phyloP scores from a whole-genome alignment of 192 early-diverging fungal species.

The Geosiphon pyriformis region DNA sequence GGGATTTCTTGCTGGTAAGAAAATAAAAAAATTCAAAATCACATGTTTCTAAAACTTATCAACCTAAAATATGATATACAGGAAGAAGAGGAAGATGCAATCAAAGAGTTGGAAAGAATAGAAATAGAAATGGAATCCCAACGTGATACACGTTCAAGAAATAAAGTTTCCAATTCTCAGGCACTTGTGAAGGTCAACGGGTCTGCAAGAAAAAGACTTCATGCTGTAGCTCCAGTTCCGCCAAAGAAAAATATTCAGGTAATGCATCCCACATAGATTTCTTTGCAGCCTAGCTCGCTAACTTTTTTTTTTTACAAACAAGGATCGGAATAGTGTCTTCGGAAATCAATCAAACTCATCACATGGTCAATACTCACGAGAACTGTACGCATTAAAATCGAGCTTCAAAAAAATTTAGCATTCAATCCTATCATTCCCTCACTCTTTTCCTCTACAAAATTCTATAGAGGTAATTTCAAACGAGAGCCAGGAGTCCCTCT shows the following conservation, averaged over 20 bases:
- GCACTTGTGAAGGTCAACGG: background rate
- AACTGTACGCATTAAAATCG: background rate
- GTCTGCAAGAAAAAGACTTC: background rate
- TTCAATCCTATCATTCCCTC: too few species aligned
- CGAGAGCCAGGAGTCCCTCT: conserved; percentile 28
- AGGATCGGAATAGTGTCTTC: conserved; percentile 8
- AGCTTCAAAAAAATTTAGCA: background rate
- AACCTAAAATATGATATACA: background rate
- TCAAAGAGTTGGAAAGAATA: background rate
- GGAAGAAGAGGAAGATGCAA: background rate
- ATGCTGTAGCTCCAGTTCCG: background rate
- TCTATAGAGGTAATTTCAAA: background rate
- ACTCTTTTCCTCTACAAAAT: background rate
- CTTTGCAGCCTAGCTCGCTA: background rate
- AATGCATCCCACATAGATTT: background rate
- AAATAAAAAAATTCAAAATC: background rate
- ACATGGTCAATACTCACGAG: background rate
- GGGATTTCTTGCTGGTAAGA: conserved; percentile 3
- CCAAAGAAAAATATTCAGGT: background rate
- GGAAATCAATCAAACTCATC: background rate
- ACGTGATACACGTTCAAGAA: background rate
- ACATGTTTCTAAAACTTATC: background rate
- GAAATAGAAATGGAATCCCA: background rate
- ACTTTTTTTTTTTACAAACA: background rate
- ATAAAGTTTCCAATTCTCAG: background rate